Evolutionary conservation across 1,284 basidiomycete species (phyloP), one percentile per base, ranked within the genome.

Genomic region (Malassezia japonica): DNA sequence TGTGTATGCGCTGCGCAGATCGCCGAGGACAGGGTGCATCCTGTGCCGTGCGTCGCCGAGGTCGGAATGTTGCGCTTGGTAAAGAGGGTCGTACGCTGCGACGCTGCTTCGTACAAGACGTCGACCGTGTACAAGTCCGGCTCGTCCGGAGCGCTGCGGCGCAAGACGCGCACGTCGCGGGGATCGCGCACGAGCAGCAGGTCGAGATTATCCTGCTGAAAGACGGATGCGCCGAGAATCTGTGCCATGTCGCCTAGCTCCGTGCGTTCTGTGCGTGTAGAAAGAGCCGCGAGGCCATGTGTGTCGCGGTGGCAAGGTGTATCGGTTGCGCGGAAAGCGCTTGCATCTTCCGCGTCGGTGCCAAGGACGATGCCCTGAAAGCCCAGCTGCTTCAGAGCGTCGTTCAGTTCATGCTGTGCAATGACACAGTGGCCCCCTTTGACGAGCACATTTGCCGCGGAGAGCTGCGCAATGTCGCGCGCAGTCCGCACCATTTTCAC

Each of bases 1-100:
- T 77, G 76, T 0, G 80, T 82, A 12, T 89, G 75, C 20, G 78
- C 78, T 44, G 82, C 83, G 1, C 85, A 83, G 13, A 94, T 78
- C 0, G 88, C 87, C 0, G 89, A 83, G 33, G 83, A 85, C 8
- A 95, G 77, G 0, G 91, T 95, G 71, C 90, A 96, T 1, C 91
- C 91, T 0, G 91, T 95, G 1, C 91, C 91, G 67, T 95, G 91
- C 0, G 90, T 70, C 3, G 62, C 60, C 3, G 27, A 46, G 0
- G 64, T 56, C 6, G 39, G 36, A 3, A 69, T 37, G 13, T 54
- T 43, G 3, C 62, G 61, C 31, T 63, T 62, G 47, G 69, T 40
- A 39, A 68, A 67, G 13, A 72, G 29, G 16, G 58, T 56, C 31
- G 48, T 48, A 6, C 29, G 29, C 6, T 31, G 28, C 6, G 34